phyloP scores from a whole-genome alignment of 2,329 filamentous ascomycete genomes.

The Trichoderma lentiforme region DNA sequence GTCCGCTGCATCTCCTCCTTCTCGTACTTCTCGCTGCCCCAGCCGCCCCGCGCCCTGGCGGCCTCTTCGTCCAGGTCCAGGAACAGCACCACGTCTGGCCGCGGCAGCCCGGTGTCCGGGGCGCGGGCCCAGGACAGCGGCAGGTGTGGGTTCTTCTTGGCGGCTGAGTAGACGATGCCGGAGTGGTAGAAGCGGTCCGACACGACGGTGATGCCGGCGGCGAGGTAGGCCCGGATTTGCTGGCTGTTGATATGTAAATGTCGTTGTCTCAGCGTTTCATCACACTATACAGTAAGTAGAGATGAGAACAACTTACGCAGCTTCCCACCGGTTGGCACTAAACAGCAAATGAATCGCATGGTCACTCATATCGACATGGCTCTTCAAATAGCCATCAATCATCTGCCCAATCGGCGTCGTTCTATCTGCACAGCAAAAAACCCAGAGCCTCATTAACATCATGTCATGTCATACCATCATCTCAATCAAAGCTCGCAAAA shows the following conservation, averaged over 20 bases:
- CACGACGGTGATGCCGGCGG: conserved; percentile 69
- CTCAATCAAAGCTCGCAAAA: neutral
- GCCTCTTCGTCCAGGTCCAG: conserved; percentile 73
- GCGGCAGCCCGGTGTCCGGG: conserved; percentile 81
- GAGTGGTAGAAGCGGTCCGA: conserved; percentile 95
- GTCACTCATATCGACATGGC: conserved; percentile 71
- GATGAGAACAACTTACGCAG: conserved; percentile 41
- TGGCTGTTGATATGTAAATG: conserved; percentile 35
- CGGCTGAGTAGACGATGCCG: conserved; percentile 87
- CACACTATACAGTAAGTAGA: neutral
- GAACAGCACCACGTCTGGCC: conserved; percentile 84
- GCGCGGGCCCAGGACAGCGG: conserved; percentile 75
- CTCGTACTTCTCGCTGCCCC: conserved; percentile 87
- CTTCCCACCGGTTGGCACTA: conserved; percentile 87
- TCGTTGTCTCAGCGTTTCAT: neutral
- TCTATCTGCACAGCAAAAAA: conserved; percentile 55
- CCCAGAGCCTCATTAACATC: neutral
- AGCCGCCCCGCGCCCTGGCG: conserved; percentile 76
- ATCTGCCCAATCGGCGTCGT: conserved; percentile 81
- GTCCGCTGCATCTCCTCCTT: conserved; percentile 74
- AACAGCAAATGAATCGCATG: conserved; percentile 89
- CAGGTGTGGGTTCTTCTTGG: conserved; percentile 72
- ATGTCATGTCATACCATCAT: neutral
- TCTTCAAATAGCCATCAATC: conserved; percentile 79
- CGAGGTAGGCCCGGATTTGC: conserved; percentile 53